Base-by-base conservation (phyloP, 345 rosid genomes). In the Acer yangbiense region DNA sequence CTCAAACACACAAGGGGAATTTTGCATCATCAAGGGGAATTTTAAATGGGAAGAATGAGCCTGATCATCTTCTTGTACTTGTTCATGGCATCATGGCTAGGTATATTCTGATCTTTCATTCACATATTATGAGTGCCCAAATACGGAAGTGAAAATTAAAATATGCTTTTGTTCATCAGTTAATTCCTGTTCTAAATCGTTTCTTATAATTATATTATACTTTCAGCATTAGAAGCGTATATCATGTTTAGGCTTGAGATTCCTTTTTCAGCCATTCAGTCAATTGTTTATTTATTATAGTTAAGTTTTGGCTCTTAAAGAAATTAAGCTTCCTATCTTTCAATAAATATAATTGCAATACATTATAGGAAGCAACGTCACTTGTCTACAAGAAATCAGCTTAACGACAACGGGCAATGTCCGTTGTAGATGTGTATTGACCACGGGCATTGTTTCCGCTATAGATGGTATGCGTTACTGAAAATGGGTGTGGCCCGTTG, bases 21-120 rank as follows among this genome's bases (percentile, higher is more conserved):
- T 82, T 83, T 75, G 83, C 82, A 21, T 73, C 89, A 2, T 81
- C 88, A 0, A 78, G 74, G 78, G 83, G 85, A 11, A 76, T 80
- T 23, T 21, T 70, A 8, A 87, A 83, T 82, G 88, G 85, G 52
- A 87, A 81, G 79, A 77, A 57, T 76, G 89, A 84, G 32, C 97
- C 98, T 55, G 98, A 96, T 89, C 99, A 96, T 84, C 99, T 96
- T 78, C 95, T 96, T 82, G 97, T 96, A 80, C 99, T 96, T 82
- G 99, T 94, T 67, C 99, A 96, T 44, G 99, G 99, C 65, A 96
- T 96, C 74, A 82, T 94, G 65, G 99, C 97, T 39, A 92, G 99
- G 98, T 95, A 87, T 75, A 48, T 66, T 50, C 68, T 64, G 7
- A 69, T 55, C 67, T 69, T 43, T 52, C 65, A 41, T 17, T 78